Base-by-base conservation (phyloP, 192 early-diverging fungal species). In the Backusella tuberculispora region DNA sequence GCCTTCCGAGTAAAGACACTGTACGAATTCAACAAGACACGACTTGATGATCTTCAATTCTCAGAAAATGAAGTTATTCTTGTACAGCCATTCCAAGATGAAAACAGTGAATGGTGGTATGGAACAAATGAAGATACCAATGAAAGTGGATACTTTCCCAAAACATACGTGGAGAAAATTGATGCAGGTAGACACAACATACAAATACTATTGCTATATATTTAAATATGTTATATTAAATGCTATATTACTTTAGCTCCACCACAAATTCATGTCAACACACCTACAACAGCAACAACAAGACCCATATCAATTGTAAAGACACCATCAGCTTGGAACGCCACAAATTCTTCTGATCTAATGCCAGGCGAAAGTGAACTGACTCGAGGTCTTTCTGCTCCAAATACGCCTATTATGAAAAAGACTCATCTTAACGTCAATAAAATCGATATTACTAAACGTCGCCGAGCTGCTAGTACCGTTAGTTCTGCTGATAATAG, bases 61-160 rank as follows among this genome's bases (percentile, higher is more conserved):
- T 65, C 63, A 17, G 80, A 80, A 43, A 83, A 83, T n/a, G 85
- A 88, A 48, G 72, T 89, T 19, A 66, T 92, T 29, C 73, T 79
- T 29, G 89, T 91, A 17, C 81, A 83, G 26, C 81, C 81, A 12
- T 78, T 78, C 14, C 83, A 88, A 78, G 80, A 83, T 48, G 88
- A 92, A 74, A 78, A 89, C 38, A 88, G 88, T 42, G 90, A 92
- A 43, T 92, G 91, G 91, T 83, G 89, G 69, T 90, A 80, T 80
- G 90, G 91, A 37, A 81, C 74, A 48, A 76, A 75, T n/a, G 85
- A 80, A 63, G 73, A 80, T 5, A 77, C 75, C 5, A 71, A 83
- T 4, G 74, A 76, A 64, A 72, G 69, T 47, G 91, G 91, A 6
- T 92, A 86, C 83, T 90, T 92, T 75, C 91, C 91, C 63, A 79